Evolutionary conservation across 2,329 filamentous ascomycete genomes (phyloP), one percentile per base, ranked within the genome.

Genomic region (Epichloe gansuensis): DNA sequence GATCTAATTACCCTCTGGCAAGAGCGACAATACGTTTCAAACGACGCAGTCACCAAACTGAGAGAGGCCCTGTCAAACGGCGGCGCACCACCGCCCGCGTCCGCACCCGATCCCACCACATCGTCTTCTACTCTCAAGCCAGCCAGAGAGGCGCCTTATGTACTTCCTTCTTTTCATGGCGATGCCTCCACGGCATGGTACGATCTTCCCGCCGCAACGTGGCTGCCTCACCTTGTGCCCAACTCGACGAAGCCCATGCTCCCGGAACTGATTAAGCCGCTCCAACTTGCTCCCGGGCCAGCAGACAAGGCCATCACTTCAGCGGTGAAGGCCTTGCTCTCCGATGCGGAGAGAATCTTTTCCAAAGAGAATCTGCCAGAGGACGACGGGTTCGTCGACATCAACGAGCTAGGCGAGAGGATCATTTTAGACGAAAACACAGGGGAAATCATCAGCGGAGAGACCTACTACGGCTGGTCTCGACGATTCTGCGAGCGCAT

Each of bases 381-480:
- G 23, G 72, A 80, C 17, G 72, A 76, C 25, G 71, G 79, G 17
- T 63, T 74, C 5, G 67, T 75, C n/a, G 83, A 88, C 57, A 70
- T 91, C n/a, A 85, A 88, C 62, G 82, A 85, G 57, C 73, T 93
- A 54, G 89, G 88, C 11, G 85, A 93, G 63, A 69, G 76, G 15
- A 72, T 88, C 50, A 70, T 82, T 17, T 65, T 80, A 3, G 82
- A 89, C 59, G 80, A 84, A 58, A 70, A 80, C n/a, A 85, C 80
- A 0, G 83, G 83, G 0, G 80, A 85, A 3, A 69, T 83, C 2
- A 64, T 83, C 6, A 74, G 76, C 6, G 83, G 83, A 1, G 83
- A 88, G 57, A 88, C 86, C 1, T 94, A 94, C 65, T 94, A 94
- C 63, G 90, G 89, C 55, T 95, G 90, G 90, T 91, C 88, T 5